Base-by-base conservation (phyloP, 139 green algal species). In the Desmodesmus armatus region DNA sequence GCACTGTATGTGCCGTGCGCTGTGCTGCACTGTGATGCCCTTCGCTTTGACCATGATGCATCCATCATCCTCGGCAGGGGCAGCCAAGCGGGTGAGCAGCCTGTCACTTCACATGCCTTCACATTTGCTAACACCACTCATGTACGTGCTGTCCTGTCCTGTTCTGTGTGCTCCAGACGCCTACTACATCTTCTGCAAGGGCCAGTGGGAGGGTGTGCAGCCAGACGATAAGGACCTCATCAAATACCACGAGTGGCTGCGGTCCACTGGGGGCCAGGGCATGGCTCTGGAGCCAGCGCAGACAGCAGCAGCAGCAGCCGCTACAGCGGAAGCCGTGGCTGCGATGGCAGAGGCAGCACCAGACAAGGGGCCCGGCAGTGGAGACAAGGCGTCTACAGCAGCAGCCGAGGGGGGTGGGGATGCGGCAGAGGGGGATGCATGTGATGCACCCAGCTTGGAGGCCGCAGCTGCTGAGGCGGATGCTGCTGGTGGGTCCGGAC, bases 151-250 rank as follows among this genome's bases (percentile, higher is more conserved):
- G n/a, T n/a, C n/a, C n/a, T n/a, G n/a, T n/a, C n/a, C n/a, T n/a
- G n/a, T n/a, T n/a, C n/a, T n/a, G n/a, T n/a, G n/a, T n/a, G n/a
- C n/a, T n/a, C n/a, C n/a, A n/a, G 96, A 99, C 58, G 96, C 96
- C 0, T 98, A 98, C 89, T 90, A 83, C 67, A 98, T 99, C 19
- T 99, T 99, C 78, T 98, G 95, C n/a, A 29, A 70, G 7, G 47
- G 70, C 25, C 44, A 51, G 35, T 78, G 40, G 62, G 25, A 80
- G 27, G 58, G 72, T 19, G 60, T 82, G 65, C 5, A 78, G n/a
- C 92, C 93, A 0, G 84, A 91, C 5, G 94, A 97, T 86, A 96
- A 97, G 81, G 92, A 95, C 87, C 87, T 97, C 5, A 89, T 40
- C 27, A 70, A 80, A 13, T 98, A 98, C 85, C 77, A 80, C 0